A percentile compares a stretch with the other conserved stretches of the same genome.
Evolutionary conservation across 495 filamentous ascomycete species (phyloP).

Genomic region (Penicillium coprophilum): DNA sequence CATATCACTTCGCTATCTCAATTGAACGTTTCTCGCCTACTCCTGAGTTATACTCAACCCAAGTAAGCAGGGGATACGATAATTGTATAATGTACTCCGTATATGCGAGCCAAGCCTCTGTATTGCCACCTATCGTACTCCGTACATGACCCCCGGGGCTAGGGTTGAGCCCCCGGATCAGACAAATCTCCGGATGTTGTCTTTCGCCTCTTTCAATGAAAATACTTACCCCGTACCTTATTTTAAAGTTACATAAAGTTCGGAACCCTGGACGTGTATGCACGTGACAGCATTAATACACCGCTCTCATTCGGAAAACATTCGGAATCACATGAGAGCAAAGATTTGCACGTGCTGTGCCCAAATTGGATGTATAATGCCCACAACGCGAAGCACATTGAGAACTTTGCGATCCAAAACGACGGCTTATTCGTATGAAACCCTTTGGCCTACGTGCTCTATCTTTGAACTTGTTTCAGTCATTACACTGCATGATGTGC

Average conservation of each 20-base stretch:
- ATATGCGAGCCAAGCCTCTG: no score
- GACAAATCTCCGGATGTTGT: neutral
- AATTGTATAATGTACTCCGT: neutral
- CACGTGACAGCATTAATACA: neutral
- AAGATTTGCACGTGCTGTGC: neutral
- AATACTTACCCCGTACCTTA: neutral
- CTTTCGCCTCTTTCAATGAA: neutral
- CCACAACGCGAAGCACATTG: neutral
- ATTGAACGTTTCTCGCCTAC: neutral
- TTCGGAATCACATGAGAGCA: neutral
- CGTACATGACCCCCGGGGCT: no score
- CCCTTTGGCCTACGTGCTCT: no score
- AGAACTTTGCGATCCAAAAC: neutral
- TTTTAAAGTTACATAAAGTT: neutral
- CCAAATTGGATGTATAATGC: neutral
- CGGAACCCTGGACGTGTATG: no score
- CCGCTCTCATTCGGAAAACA: neutral
- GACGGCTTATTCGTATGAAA: neutral
- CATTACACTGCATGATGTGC: no score
- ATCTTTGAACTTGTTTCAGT: no score
- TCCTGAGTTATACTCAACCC: neutral
- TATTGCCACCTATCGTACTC: no score
- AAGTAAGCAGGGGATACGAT: neutral
- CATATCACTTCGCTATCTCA: neutral
- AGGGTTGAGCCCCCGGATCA: neutral